phyloP scores from a whole-genome alignment of 148 eudicot genomes.

The Amaranthus palmeri region DNA sequence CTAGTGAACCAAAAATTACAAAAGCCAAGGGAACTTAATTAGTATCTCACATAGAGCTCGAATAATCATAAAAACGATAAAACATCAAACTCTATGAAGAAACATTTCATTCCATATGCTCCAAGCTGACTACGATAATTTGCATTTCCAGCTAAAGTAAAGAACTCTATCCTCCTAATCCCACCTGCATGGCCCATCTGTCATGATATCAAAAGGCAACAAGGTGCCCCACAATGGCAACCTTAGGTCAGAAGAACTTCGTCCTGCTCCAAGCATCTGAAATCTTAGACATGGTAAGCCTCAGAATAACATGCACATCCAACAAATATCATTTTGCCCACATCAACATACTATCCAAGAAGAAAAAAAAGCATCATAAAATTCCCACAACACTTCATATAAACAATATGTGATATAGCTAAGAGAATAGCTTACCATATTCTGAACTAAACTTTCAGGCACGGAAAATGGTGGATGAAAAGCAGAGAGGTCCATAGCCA shows the following conservation, averaged over 20 bases:
- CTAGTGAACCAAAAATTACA: conserved; percentile 1
- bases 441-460: conserved; percentile 63
- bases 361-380: conserved; percentile 26
- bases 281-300: conserved; percentile 92
- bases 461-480: conserved; percentile 69
- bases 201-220: conserved; percentile 86
- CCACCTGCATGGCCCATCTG: conserved; percentile 92
- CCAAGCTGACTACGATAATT: conserved; percentile 42
- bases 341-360: conserved; percentile 42
- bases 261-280: conserved; percentile 98
- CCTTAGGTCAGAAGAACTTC: conserved; percentile 78
- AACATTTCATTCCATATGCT: conserved; percentile 43
- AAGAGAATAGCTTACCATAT: conserved; percentile 60
- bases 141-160: conserved; percentile 41
- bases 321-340: conserved; percentile 43
- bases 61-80: conserved; percentile 29
- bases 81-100: conserved; percentile 34
- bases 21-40: conserved; percentile 12
- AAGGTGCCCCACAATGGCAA: conserved; percentile 89
- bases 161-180: conserved; percentile 62
- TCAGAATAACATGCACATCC: conserved; percentile 63
- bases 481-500: conserved; percentile 29
- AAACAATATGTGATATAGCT: conserved; percentile 9
- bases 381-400: conserved; percentile 1
- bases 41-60: conserved; percentile 27